Conservation (phyloP, 2,329 filamentous ascomycete species). For the Hymenoscyphus occultus region DNA sequence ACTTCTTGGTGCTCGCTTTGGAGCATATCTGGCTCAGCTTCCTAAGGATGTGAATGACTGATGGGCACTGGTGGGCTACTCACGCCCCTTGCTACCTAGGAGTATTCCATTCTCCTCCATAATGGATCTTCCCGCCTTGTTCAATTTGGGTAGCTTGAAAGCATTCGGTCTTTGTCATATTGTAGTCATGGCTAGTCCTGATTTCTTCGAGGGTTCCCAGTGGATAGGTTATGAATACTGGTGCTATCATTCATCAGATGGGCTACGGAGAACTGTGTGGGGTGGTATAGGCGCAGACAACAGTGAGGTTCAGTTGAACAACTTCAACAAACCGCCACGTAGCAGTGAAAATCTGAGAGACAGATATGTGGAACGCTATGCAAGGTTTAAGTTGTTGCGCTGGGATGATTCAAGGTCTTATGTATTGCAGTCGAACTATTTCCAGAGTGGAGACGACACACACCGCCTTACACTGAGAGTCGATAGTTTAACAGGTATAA, state of each 20-base stretch:
- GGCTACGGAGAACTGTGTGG: too few relatives aligned
- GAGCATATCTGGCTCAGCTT: not conserved
- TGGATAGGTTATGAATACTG: too few relatives aligned
- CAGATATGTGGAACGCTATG: too few relatives aligned
- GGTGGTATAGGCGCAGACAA: too few relatives aligned
- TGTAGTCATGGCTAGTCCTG: not conserved
- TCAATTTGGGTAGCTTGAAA: not conserved
- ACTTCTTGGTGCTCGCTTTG: not conserved
- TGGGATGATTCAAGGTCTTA: not conserved
- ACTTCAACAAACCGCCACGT: too few relatives aligned
- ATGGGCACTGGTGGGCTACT: not conserved
- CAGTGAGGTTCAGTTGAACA: too few relatives aligned
- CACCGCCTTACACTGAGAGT: not conserved
- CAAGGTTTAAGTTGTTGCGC: not conserved
- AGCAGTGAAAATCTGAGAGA: too few relatives aligned
- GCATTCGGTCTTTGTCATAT: conserved; percentile 2
- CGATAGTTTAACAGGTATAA: not conserved
- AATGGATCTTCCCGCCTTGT: not conserved
- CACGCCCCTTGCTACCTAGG: not conserved
- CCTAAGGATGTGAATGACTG: too few relatives aligned
- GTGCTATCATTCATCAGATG: too few relatives aligned
- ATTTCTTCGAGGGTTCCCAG: too few relatives aligned
- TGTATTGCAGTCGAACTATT: conserved; percentile 2
- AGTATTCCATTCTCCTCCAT: not conserved
- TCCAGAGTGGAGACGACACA: not conserved